A percentile compares a stretch with the other conserved stretches of the same genome.
phyloP scores from a whole-genome alignment of 495 filamentous ascomycete genomes.

The Podospora comata region DNA sequence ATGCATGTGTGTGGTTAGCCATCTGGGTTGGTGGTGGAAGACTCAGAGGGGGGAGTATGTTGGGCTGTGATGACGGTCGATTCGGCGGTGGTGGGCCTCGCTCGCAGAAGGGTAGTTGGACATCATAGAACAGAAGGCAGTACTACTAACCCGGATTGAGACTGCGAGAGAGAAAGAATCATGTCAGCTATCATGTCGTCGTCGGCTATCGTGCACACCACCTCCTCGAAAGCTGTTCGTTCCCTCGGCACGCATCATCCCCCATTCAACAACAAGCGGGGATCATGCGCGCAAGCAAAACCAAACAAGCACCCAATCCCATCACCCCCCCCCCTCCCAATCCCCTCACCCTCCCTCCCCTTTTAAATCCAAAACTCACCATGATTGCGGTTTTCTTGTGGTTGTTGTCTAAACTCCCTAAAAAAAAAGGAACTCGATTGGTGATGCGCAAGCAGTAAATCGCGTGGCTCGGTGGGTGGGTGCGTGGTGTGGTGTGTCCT shows the following conservation, averaged over 20 bases:
- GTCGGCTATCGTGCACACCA: background rate
- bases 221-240: background rate
- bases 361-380: background rate
- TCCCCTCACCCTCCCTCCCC: background rate
- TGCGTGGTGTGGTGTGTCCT: background rate
- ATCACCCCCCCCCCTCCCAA: background rate
- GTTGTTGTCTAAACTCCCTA: background rate
- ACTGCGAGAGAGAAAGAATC: constrained; percentile 36
- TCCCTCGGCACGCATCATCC: background rate
- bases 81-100: background rate
- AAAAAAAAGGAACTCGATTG: background rate
- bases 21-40: background rate
- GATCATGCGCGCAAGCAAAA: background rate
- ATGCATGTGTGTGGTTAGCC: constrained; percentile 25
- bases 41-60: background rate
- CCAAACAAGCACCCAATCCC: background rate
- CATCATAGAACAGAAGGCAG: constrained; percentile 19
- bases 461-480: background rate
- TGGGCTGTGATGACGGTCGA: background rate
- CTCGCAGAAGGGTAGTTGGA: background rate
- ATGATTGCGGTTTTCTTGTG: background rate
- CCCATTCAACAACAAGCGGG: background rate
- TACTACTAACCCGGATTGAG: constrained; percentile 64
- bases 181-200: background rate
- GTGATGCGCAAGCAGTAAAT: background rate